Conservation (phyloP, 495 filamentous ascomycete genomes). For the Penicillium bialowiezense region DNA sequence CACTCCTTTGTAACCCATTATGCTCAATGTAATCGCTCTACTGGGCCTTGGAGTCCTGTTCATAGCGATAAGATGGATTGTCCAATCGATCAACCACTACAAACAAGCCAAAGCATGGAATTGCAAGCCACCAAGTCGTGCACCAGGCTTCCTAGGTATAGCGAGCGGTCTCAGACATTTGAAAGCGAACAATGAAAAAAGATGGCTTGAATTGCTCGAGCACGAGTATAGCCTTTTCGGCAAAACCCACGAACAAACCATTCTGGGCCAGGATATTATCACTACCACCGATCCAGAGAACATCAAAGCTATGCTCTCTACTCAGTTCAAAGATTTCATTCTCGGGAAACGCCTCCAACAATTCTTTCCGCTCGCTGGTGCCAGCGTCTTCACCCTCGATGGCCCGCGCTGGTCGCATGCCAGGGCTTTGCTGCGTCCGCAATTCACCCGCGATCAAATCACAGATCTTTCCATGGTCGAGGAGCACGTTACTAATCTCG, state of each 20-base stretch:
- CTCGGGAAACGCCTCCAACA: conserved; percentile 43
- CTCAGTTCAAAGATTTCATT: conserved; percentile 70
- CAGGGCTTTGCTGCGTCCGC: conserved; percentile 50
- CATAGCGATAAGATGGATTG: no score
- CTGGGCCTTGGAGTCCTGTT: no score
- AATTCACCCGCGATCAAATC: conserved; percentile 50
- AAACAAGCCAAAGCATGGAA: conserved; percentile 32
- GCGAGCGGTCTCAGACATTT: conserved; percentile 23
- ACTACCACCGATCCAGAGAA: conserved; percentile 77
- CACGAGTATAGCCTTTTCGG: conserved; percentile 31
- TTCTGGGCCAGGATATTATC: conserved; percentile 30
- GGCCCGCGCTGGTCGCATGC: conserved; percentile 64
- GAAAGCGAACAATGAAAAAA: conserved; percentile 28
- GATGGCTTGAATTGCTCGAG: conserved; percentile 35
- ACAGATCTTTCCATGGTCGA: conserved; percentile 51
- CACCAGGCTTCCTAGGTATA: conserved; percentile 32
- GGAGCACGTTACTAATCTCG: conserved; percentile 53
- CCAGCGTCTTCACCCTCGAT: conserved; percentile 70
- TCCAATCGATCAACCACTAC: conserved; percentile 23
- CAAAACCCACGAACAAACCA: conserved; percentile 31
- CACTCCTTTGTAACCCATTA: no score
- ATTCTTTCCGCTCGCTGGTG: conserved; percentile 52
- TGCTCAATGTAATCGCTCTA: no score
- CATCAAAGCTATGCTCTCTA: conserved; percentile 79
- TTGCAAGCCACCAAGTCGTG: conserved; percentile 28